Evolutionary conservation across 2,329 filamentous ascomycete species (phyloP), one percentile per base, ranked within the genome.

Genomic region (Diaporthe helianthi): DNA sequence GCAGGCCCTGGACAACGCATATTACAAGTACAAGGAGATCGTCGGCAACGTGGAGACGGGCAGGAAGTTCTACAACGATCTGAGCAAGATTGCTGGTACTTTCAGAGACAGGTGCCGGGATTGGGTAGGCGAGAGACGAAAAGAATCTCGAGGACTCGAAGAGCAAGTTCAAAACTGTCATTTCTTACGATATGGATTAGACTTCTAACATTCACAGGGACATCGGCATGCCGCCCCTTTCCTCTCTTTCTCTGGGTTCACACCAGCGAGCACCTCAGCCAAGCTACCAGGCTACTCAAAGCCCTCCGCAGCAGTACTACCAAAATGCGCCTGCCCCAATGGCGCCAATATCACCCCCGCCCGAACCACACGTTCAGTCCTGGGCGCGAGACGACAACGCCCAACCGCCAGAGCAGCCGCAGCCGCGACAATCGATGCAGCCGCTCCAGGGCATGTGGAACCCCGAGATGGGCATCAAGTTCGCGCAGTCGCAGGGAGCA

Each of bases 11-110:
- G 95, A 98, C 79, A 94, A 92, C 72, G 95, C 93, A 0, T 98
- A 97, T 78, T 90, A 94, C 79, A 97, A 95, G 80, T 98, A 98
- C 83, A 97, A 97, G 81, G 95, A 99, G 78, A 93, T 98, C 68
- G 89, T 97, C 69, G 93, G 89, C 73, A 97, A 98, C 76, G 85
- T 98, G 3, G 95, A 98, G 73, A 93, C 92, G 0, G 96, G 93
- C 0, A 86, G 95, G 65, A 98, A 96, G 78, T 99, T 99, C 78
- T 99, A 98, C 83, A 99, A 99, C 74, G 94, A 98, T 76, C 85
- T 99, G 5, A 93, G 92, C 55, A 93, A 92, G 79, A 94, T 98
- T 72, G 92, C 97, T 0, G 91, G 89, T 0, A 83, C 83, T 12
- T 98, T 98, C 78, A 86, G 94, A 22, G 95, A 98, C 73, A 79